Conservation (phyloP, 805 yeast species). For the Metschnikowia proteae region DNA sequence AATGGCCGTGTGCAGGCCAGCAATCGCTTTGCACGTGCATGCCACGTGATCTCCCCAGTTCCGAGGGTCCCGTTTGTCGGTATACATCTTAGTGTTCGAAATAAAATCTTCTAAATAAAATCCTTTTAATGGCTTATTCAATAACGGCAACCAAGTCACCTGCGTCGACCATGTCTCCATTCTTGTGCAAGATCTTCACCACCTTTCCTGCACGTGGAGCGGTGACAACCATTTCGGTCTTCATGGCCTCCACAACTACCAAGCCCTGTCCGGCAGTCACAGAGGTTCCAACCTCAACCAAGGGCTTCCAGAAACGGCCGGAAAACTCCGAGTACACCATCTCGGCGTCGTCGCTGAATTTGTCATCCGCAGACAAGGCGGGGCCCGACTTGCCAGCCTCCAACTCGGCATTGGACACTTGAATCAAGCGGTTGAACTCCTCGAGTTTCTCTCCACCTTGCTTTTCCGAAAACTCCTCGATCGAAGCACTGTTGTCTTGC, state of each 20-base stretch:
- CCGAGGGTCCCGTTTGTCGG: too few relatives aligned
- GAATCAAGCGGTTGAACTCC: constrained; percentile 81
- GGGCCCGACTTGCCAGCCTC: constrained; percentile 46
- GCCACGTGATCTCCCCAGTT: too few relatives aligned
- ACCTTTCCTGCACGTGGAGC: constrained; percentile 73
- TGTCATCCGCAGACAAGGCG: constrained; percentile 44
- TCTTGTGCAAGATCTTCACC: constrained; percentile 64
- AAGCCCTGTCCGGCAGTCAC: constrained; percentile 76
- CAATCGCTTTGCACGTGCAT: too few relatives aligned
- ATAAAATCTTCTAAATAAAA: too few relatives aligned
- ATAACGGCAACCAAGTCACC: constrained; percentile 92
- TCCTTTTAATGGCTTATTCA: constrained; percentile 29
- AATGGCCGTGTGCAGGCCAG: too few relatives aligned
- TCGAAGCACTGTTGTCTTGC: constrained; percentile 65
- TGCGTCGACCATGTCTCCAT: constrained; percentile 96
- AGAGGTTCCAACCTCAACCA: constrained; percentile 72
- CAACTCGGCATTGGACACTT: constrained; percentile 72
- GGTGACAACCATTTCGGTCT: constrained; percentile 89
- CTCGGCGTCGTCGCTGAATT: constrained; percentile 74
- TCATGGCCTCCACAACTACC: constrained; percentile 95
- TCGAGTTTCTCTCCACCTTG: constrained; percentile 82
- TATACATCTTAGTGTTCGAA: too few relatives aligned
- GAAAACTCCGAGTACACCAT: constrained; percentile 90
- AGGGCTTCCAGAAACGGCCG: constrained; percentile 96
- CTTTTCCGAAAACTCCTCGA: constrained; percentile 58